phyloP scores from a whole-genome alignment of 2,329 filamentous ascomycete species.

The Arthrobotrys sinensis region DNA sequence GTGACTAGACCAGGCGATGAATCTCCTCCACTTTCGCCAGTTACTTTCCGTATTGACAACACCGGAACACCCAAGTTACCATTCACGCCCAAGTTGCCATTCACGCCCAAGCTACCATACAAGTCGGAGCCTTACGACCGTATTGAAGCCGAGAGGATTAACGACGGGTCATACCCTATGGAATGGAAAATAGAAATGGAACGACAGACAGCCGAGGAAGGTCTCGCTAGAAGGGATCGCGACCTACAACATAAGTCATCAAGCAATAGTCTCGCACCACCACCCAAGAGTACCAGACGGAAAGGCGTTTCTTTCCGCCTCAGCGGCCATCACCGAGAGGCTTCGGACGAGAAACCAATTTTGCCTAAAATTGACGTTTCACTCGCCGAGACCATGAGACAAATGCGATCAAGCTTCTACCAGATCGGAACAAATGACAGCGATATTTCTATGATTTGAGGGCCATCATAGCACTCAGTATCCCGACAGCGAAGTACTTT shows the following conservation, averaged over 20 bases:
- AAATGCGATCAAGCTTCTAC: conserved; percentile 43
- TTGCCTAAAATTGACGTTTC: conserved; percentile 28
- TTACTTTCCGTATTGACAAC: conserved; percentile 55
- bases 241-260: conserved; percentile 14
- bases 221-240: background rate
- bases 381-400: conserved; percentile 28
- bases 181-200: conserved; percentile 58
- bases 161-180: conserved; percentile 46
- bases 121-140: conserved; percentile 35
- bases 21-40: conserved; percentile 53
- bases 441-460: conserved; percentile 48
- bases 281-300: conserved; percentile 1
- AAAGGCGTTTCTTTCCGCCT: conserved; percentile 53
- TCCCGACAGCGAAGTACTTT: too few relatives aligned
- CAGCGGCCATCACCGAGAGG: conserved; percentile 18
- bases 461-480: too few relatives aligned
- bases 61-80: conserved; percentile 21
- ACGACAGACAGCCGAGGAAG: conserved; percentile 37
- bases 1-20: conserved; percentile 47
- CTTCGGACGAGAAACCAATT: conserved; percentile 25
- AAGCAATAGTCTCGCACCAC: conserved; percentile 8
- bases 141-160: conserved; percentile 42
- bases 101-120: conserved; percentile 32
- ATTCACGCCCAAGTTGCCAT: conserved; percentile 7
- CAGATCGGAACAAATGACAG: conserved; percentile 31